phyloP scores from a whole-genome alignment of 306 rosid genomes.

The Mimosa pudica region DNA sequence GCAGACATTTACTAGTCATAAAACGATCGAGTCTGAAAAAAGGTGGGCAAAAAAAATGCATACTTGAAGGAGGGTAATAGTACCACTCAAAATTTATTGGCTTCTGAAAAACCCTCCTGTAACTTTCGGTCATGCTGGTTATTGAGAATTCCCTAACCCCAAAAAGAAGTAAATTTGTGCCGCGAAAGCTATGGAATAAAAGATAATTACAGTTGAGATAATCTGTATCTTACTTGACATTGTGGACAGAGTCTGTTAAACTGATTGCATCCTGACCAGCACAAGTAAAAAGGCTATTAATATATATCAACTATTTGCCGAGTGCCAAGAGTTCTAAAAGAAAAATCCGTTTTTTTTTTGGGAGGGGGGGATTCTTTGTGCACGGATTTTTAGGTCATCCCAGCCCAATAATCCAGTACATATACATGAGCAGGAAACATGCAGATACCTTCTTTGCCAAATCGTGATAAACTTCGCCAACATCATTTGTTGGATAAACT shows the following conservation, averaged over 20 bases:
- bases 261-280: conserved; percentile 72
- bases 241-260: conserved; percentile 65
- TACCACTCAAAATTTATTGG: conserved; percentile 84
- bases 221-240: conserved; percentile 61
- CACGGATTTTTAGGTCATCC: no score
- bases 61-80: conserved; percentile 22
- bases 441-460: conserved; percentile 74
- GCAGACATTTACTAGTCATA: conserved; percentile 32
- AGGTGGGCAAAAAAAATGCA: not conserved
- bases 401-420: no score
- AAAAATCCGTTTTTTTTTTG: no score
- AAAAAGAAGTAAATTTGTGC: conserved; percentile 18
- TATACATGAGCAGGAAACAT: conserved; percentile 8
- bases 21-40: conserved; percentile 22
- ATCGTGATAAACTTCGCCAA: conserved; percentile 74
- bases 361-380: not conserved
- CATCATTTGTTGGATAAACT: conserved; percentile 69
- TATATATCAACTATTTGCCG: not conserved
- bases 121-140: conserved; percentile 83
- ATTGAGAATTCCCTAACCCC: conserved; percentile 87
- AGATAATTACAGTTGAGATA: conserved; percentile 28
- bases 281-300: conserved; percentile 31
- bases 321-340: not conserved
- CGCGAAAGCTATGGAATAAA: not conserved
- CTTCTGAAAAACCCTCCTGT: conserved; percentile 83